Evolutionary conservation across 306 rosid genomes (phyloP), one percentile per base, ranked within the genome.

Genomic region (Abrus pulchellus): DNA sequence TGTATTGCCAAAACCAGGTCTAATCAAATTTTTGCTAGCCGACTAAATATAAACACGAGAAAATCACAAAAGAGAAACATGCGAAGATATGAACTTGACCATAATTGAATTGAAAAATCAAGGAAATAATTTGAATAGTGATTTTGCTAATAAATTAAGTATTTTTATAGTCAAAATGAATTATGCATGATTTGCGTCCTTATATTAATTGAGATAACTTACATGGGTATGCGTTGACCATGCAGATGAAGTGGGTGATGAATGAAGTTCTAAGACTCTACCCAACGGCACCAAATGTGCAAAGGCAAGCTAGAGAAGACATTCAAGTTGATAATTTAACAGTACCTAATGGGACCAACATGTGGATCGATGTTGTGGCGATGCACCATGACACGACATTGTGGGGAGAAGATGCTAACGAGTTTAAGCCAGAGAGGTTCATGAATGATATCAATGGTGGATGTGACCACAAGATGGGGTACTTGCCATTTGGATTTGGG

Each of bases 231-330:
- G 0, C 13, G 2, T 54, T 9, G 4, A 40, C 8, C 7, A n/a
- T 89, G 85, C 87, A 94, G 98, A 92, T 94, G 97, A 96, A 91
- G 71, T 94, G 97, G 91, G 97, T 94, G 81, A 85, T 90, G 93
- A 94, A 88, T 72, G 97, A 94, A 82, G 93, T 82, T 32, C 78
- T 94, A 28, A 86, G 98, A 29, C 88, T 94, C 3, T 94, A 94
- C 72, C 97, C 98, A 33, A 76, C 98, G 5, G 89, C 98, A 27
- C 98, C 98, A 59, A 94, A 94, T 80, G 90, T 89, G 57, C 94
- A 92, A 59, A 92, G 98, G 80, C 97, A 94, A 86, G 97, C 92
- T 0, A 89, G 85, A 81, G 88, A 80, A 53, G 91, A 90, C 84
- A 91, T 94, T 59, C 48, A 72, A 79, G 84, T 92, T 34, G 87